Evolutionary conservation across 2,329 filamentous ascomycete species (phyloP).

Genomic region (Cordyceps javanica): DNA sequence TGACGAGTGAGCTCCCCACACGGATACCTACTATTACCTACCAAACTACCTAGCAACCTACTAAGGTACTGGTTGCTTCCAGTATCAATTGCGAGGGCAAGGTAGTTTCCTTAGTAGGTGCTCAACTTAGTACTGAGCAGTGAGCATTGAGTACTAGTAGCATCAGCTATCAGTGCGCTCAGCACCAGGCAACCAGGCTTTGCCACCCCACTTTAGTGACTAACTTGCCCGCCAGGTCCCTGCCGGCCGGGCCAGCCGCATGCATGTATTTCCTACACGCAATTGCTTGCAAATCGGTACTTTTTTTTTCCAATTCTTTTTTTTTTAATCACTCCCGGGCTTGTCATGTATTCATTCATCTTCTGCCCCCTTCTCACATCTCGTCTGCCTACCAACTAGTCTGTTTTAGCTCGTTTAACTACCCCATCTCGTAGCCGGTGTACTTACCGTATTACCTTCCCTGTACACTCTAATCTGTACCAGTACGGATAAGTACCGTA

Average conservation of each 20-base stretch:
- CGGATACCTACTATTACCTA: no score
- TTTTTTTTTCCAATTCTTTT: neutral
- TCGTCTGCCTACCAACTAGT: neutral
- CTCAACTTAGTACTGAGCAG: no score
- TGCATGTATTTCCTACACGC: conserved; percentile 6
- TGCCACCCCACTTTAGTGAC: conserved; percentile 10
- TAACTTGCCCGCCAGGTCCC: conserved; percentile 4
- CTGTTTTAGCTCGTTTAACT: conserved; percentile 1
- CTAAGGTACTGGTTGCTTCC: no score
- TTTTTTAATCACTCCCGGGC: no score
- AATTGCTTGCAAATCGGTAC: neutral
- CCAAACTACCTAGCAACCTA: no score
- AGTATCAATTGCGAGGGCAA: no score
- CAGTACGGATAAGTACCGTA: neutral
- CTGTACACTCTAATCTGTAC: neutral
- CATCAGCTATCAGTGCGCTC: neutral
- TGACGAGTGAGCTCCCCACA: no score
- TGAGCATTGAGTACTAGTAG: no score
- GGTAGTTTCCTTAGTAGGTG: no score
- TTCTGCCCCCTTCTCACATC: neutral
- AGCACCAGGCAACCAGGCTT: no score
- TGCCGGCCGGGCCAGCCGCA: conserved; percentile 11
- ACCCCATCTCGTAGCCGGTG: neutral
- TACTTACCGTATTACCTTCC: neutral
- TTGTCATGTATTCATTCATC: neutral